These are phyloP conservation scores for Trichosporon ovoides DNA, from an alignment of 1,284 basidiomycete species.

Conservation along the genomic window DNA sequence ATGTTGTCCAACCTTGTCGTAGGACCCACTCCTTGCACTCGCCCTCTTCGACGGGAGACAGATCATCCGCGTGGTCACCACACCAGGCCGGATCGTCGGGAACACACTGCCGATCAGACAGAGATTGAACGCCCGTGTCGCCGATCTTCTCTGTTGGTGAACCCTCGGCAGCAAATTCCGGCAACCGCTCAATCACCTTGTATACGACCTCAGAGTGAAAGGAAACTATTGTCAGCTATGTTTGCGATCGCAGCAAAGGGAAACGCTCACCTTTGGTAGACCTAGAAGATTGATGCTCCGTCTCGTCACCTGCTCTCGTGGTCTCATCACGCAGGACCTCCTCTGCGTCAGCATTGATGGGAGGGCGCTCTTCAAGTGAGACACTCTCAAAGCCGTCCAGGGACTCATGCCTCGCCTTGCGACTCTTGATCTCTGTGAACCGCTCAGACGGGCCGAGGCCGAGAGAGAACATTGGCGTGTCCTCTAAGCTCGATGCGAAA, in stretches of 20 bases:
- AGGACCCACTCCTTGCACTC: conserved; percentile 5
- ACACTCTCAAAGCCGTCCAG: background rate
- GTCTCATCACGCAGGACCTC: background rate
- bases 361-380: no score
- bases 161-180: conserved; percentile 1
- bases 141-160: background rate
- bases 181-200: conserved; percentile 15
- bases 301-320: background rate
- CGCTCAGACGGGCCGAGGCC: background rate
- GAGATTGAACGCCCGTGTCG: background rate
- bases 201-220: conserved; percentile 6
- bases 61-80: conserved; percentile 1
- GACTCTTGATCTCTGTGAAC: background rate
- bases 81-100: background rate
- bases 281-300: background rate
- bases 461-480: background rate
- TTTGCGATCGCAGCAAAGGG: no score
- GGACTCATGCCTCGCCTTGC: no score
- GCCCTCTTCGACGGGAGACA: background rate
- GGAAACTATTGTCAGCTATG: conserved; percentile 5
- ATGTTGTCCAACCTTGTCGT: background rate
- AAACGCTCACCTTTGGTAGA: background rate
- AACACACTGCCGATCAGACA: background rate
- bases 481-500: background rate
- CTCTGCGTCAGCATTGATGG: background rate